Base-by-base conservation (phyloP, 2,329 filamentous ascomycete species). In the Exophiala phaeomuriformis region DNA sequence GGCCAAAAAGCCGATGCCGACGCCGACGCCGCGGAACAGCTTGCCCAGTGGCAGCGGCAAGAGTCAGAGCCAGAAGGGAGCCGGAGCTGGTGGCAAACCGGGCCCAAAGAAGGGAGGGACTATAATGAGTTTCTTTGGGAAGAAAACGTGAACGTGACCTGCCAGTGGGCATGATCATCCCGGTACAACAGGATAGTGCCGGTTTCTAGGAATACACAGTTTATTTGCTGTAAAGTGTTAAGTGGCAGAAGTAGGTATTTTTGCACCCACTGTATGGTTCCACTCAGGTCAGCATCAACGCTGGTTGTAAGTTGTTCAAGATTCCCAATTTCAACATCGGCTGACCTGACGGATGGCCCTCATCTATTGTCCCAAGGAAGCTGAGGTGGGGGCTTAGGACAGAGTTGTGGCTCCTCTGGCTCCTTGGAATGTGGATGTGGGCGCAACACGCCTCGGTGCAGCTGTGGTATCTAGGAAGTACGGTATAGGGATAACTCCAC, bases 121-220 rank as follows among this genome's bases (percentile, higher is more conserved):
- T 67, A 95, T 95, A 66, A 95, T 90, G 85, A 89, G 85, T 1
- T 95, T 95, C 71, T 95, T 95, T 69, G 78, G 79, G 40, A 95
- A 94, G 75, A 93, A 90, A 65, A 49, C 12, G 12, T 54, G 32
- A 41, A 28, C 28, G 3, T 5, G 12, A 41, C 1, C 6, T 28
- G 39, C 9, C 33, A 35, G 1, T 9, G 3, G 1, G 39, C n/a
- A 41, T 19, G 1, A 19, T 19, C 19, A 19, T 41, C 27, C 39
- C 12, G 7, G 31, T 43, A 49, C 10, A 10, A 28, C 45, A 30
- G 48, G 28, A 49, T 42, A 42, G 3, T 19, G 2, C 19, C 2
- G 28, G 39, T 41, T 41, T 27, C 39, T 41, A 41, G n/a, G 39
- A 41, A 36, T 36, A n/a, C 7, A 36, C 7, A 36, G 7, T 36